Conservation (phyloP, 2,329 filamentous ascomycete genomes). For the Colletotrichum lupini region DNA sequence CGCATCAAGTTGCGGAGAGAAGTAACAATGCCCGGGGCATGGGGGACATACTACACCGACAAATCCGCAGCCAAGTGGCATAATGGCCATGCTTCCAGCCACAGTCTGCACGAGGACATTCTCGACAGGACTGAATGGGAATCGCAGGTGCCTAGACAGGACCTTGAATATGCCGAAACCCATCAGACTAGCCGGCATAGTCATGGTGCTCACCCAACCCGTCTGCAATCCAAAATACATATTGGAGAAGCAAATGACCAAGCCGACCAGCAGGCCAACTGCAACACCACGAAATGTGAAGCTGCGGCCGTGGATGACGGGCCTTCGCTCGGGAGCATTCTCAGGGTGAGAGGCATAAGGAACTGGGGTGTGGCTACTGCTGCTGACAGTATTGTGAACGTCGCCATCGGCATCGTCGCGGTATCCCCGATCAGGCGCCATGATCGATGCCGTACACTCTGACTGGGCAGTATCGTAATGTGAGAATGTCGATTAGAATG, state of each 20-base stretch:
- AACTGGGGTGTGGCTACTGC: not conserved
- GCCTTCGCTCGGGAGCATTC: not conserved
- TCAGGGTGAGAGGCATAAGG: not conserved
- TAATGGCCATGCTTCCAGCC: slow-evolving; percentile 93
- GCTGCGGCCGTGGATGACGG: slow-evolving; percentile 64
- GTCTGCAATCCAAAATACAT: slow-evolving; percentile 99
- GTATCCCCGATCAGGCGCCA: slow-evolving; percentile 26
- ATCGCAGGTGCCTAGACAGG: slow-evolving; percentile 75
- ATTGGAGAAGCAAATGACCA: slow-evolving; percentile 95
- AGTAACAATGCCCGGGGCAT: not conserved
- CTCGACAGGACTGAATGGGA: slow-evolving; percentile 93
- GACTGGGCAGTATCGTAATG: not conserved
- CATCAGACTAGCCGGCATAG: slow-evolving; percentile 94
- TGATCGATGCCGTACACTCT: not conserved
- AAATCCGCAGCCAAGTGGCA: slow-evolving; percentile 95
- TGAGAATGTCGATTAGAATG: not conserved
- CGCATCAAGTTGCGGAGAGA: slow-evolving; percentile 5
- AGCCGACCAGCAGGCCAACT: slow-evolving; percentile 85
- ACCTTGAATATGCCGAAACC: slow-evolving; percentile 94
- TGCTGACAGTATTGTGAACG: not conserved
- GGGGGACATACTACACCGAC: slow-evolving; percentile 77
- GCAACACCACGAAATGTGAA: slow-evolving; percentile 87
- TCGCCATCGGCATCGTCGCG: not conserved
- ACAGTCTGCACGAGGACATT: slow-evolving; percentile 98
- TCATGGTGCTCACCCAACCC: slow-evolving; percentile 79